These are phyloP conservation scores for Penicilliopsis zonata DNA, from an alignment of 495 filamentous ascomycete species.

Conservation along the genomic window DNA sequence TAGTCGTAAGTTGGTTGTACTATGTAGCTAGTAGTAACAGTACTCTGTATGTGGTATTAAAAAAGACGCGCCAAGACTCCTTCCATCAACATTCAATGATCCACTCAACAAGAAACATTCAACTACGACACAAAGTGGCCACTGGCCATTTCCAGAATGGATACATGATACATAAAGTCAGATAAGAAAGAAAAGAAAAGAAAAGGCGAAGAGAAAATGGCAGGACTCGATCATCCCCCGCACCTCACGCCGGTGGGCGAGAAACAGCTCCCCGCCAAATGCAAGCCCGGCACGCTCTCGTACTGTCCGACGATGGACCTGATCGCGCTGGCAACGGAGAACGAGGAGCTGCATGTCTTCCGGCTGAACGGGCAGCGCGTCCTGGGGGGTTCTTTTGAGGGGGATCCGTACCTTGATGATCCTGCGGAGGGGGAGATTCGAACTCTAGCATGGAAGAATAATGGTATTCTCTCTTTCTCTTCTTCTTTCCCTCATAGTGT, in stretches of 20 bases:
- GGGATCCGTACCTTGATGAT: slow-evolving; percentile 35
- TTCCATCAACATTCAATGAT: too few species aligned
- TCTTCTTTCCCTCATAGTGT: neutral
- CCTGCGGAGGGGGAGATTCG: slow-evolving; percentile 41
- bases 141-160: too few species aligned
- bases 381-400: slow-evolving; percentile 42
- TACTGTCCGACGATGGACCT: slow-evolving; percentile 81
- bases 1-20: slow-evolving; percentile 1
- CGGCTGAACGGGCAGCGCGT: slow-evolving; percentile 58
- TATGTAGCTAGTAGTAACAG: neutral
- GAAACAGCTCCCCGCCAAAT: slow-evolving; percentile 41
- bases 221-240: slow-evolving; percentile 6
- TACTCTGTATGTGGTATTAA: too few species aligned
- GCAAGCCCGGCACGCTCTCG: slow-evolving; percentile 44
- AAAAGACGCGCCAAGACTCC: too few species aligned
- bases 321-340: slow-evolving; percentile 54
- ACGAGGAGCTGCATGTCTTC: slow-evolving; percentile 50
- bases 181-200: neutral
- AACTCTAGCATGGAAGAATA: slow-evolving; percentile 61
- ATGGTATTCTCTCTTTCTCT: slow-evolving; percentile 41
- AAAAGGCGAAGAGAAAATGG: neutral
- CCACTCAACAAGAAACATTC: too few species aligned
- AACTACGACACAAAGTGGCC: too few species aligned
- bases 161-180: slow-evolving; percentile 1
- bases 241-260: slow-evolving; percentile 38